Percentiles rank a stretch among this genome's conserved stretches.
phyloP scores from a whole-genome alignment of 495 filamentous ascomycete genomes.

The Venustampulla echinocandica region DNA sequence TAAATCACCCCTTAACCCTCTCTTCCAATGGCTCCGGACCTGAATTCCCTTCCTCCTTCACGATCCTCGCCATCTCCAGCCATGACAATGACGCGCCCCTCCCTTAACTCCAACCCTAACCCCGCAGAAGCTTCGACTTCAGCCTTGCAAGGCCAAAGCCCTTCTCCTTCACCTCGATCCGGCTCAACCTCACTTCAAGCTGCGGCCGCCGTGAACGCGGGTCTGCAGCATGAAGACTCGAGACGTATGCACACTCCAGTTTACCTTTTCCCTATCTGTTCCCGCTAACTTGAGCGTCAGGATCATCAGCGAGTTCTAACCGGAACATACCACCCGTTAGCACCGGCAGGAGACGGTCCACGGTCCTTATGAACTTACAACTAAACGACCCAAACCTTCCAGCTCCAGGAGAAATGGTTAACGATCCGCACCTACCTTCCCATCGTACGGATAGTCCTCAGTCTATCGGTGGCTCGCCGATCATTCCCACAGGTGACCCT shows the following conservation, averaged over 20 bases:
- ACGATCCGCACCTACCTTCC: constrained; percentile 31
- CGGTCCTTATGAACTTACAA: constrained; percentile 63
- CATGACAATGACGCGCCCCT: constrained; percentile 33
- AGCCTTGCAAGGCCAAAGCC: constrained; percentile 32
- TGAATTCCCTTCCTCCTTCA: constrained; percentile 67
- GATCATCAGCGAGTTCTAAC: constrained; percentile 46
- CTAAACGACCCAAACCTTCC: constrained; percentile 58
- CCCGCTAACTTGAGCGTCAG: constrained; percentile 23
- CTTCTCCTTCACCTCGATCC: constrained; percentile 48
- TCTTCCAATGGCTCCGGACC: constrained; percentile 51
- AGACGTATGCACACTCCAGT: constrained; percentile 33
- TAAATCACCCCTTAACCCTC: neutral
- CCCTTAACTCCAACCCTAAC: too few species aligned
- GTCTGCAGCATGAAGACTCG: constrained; percentile 52
- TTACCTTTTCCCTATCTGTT: neutral
- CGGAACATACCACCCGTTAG: constrained; percentile 47
- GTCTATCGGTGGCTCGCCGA: constrained; percentile 48
- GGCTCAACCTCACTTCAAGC: constrained; percentile 57
- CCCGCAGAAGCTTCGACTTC: constrained; percentile 23
- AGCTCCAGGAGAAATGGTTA: constrained; percentile 53
- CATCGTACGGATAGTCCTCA: constrained; percentile 49
- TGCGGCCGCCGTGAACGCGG: constrained; percentile 60
- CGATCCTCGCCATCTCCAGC: constrained; percentile 33
- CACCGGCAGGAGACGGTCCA: constrained; percentile 54
- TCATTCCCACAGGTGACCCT: constrained; percentile 47